These are phyloP conservation scores for Cladosporium sphaerospermum DNA, from an alignment of 2,329 filamentous ascomycete species.

Conservation along the genomic window DNA sequence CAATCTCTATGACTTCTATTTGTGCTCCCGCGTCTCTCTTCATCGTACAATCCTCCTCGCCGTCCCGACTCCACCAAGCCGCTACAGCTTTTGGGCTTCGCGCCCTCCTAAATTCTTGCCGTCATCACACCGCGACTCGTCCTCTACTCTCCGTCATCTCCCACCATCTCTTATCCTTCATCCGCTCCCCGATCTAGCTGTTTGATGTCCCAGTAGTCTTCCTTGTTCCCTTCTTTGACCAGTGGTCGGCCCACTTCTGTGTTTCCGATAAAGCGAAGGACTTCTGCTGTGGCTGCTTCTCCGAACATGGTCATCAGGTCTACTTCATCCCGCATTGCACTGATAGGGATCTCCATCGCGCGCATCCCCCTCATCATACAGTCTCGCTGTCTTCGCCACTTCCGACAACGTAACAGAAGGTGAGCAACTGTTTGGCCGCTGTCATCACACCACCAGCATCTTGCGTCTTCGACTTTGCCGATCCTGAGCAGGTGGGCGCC, in stretches of 20 bases:
- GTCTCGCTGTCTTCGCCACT: slow-evolving; percentile 4
- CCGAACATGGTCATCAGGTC: slow-evolving; percentile 10
- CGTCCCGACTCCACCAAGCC: not conserved
- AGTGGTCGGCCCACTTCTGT: not conserved
- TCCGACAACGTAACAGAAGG: slow-evolving; percentile 1
- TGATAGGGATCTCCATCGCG: not conserved
- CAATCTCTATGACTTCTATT: not conserved
- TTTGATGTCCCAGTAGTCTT: not conserved
- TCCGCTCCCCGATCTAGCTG: not conserved
- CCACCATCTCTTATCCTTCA: not conserved
- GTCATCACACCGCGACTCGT: not conserved
- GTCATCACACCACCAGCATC: not conserved
- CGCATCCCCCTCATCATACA: not conserved
- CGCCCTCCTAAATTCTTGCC: not conserved
- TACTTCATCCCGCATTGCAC: not conserved
- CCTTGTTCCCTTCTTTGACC: not conserved
- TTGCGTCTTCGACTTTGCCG: not conserved
- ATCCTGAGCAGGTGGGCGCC: not conserved
- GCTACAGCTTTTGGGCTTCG: not conserved
- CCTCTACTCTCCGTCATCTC: not conserved
- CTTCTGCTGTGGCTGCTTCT: not conserved
- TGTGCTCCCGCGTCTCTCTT: not conserved
- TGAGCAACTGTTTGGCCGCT: not conserved
- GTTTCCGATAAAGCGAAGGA: not conserved
- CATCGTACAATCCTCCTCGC: not conserved